Base-by-base conservation (phyloP, 805 yeast species). In the Cyberlindnera mycetangii region DNA sequence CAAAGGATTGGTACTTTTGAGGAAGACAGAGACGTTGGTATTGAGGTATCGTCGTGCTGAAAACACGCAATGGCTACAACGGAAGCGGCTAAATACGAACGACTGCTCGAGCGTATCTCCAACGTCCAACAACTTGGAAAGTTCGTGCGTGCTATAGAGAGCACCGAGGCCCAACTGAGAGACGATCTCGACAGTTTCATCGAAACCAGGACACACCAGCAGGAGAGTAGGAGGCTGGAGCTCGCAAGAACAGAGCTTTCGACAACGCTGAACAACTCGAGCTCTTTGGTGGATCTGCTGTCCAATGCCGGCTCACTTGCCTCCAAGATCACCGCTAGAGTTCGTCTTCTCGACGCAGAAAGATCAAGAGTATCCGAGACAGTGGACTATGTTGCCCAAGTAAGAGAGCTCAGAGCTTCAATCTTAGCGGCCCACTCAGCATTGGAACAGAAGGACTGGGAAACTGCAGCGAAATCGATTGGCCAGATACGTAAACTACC, bases 391-490 rank as follows among this genome's bases (percentile, higher is more conserved):
- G 92, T 88, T 4, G 70, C 74, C 31, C 68, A 81, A 47, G 83
- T 86, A 1, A 81, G 83, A 48, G 62, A 72, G n/a, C 67, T 92
- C 48, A 85, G 85, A 56, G 72, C 73, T 25, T 79, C 81, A 53
- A 74, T 92, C 10, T 70, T 76, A 33, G 80, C 81, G 43, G 83
- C 88, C 6, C 68, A 79, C 55, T 76, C 77, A 39, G 86, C 96
- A 5, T 73, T 92, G 42, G 83, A 79, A 28, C 75, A 76, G 25
- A 65, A 75, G 24, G 78, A 87, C 53, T 89, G 93, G 86, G 78
- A 75, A 22, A 61, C 76, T n/a, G 96, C 96, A 1, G 92, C 96
- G 0, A 69, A 68, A 42, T 76, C 89, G 15, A 83, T 89, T 5
- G 57, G 65, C 45, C 68, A 67, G 21, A 79, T 84, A 4, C 67